Evolutionary conservation across 768 basidiomycete genomes (phyloP).

Genomic region (Mycena vitilis): DNA sequence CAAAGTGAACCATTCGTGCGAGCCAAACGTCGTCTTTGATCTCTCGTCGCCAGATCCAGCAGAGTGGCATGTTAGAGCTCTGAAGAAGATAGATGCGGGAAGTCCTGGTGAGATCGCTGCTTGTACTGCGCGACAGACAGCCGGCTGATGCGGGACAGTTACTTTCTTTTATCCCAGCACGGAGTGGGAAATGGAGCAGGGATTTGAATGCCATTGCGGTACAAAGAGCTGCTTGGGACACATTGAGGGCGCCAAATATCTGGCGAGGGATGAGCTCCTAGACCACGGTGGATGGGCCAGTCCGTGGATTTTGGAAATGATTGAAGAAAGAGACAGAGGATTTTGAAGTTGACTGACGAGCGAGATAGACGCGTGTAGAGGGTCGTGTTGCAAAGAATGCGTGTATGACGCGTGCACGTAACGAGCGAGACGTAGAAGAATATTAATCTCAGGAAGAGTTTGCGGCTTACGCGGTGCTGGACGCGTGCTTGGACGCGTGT

Average conservation of each 20-base stretch:
- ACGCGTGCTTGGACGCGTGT: background rate
- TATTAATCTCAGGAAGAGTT: too few relatives aligned
- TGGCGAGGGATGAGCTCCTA: constrained; percentile 51
- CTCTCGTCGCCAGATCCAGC: constrained; percentile 53
- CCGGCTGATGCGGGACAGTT: constrained; percentile 43
- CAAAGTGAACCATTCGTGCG: constrained; percentile 72
- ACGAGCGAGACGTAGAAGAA: too few relatives aligned
- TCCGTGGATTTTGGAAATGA: constrained; percentile 54
- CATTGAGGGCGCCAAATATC: constrained; percentile 59
- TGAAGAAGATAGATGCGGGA: constrained; percentile 52
- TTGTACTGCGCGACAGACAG: constrained; percentile 11
- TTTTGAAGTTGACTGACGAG: too few relatives aligned
- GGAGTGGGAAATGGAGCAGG: constrained; percentile 77
- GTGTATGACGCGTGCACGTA: background rate
- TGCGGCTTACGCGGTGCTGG: too few relatives aligned
- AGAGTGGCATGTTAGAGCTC: constrained; percentile 62
- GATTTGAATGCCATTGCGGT: constrained; percentile 50
- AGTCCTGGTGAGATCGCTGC: constrained; percentile 49
- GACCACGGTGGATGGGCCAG: constrained; percentile 50
- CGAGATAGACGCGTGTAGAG: background rate
- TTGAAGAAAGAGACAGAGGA: constrained; percentile 40
- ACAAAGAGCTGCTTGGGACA: constrained; percentile 58
- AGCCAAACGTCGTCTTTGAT: constrained; percentile 68
- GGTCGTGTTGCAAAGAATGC: background rate
- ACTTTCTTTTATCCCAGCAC: constrained; percentile 77